Evolutionary conservation across 441 rosid genomes (phyloP).

Genomic region (Adansonia gregorii): DNA sequence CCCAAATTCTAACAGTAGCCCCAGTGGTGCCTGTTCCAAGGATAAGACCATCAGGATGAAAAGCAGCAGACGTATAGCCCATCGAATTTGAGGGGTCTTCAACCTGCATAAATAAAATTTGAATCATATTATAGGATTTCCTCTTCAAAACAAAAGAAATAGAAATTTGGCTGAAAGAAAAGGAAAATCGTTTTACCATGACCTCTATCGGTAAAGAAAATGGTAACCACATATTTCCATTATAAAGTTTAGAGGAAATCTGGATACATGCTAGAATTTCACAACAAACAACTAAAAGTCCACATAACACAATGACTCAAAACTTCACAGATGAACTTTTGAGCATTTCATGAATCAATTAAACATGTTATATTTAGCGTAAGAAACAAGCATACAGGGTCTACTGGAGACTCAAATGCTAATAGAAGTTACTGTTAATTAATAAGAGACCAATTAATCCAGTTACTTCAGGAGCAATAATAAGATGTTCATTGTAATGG

Average conservation of each 20-base stretch:
- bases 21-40: slow-evolving; percentile 97
- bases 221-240: not conserved
- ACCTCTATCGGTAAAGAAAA: not conserved
- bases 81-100: slow-evolving; percentile 61
- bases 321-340: not conserved
- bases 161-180: not conserved
- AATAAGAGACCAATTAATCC: not conserved
- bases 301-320: not conserved
- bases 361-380: not conserved
- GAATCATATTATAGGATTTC: not conserved
- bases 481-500: not conserved
- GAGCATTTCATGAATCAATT: not conserved
- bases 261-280: not conserved
- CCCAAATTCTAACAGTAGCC: slow-evolving; percentile 94
- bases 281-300: not conserved
- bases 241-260: slow-evolving; percentile 2
- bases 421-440: not conserved
- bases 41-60: slow-evolving; percentile 99
- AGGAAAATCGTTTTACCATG: not conserved
- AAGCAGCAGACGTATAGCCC: slow-evolving; percentile 91
- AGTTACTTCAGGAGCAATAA: not conserved
- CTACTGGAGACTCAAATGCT: slow-evolving; percentile 3
- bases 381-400: not conserved
- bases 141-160: slow-evolving; percentile 15
- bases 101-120: slow-evolving; percentile 56